Evolutionary conservation across 345 rosid genomes (phyloP), one percentile per base, ranked within the genome.

Genomic region (Eucalyptus camaldulensis): DNA sequence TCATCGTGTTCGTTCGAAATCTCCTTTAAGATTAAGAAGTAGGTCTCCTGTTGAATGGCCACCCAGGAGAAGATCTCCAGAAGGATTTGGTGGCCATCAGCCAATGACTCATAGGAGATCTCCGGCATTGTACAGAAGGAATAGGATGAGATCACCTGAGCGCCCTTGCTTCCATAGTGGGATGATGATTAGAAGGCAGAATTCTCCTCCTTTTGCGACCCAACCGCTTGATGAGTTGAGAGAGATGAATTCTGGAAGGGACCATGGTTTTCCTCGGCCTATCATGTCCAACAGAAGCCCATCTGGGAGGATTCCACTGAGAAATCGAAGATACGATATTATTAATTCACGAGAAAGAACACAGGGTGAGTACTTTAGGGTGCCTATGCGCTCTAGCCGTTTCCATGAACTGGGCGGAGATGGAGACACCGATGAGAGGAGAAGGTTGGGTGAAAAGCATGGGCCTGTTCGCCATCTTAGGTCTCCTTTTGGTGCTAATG

Each of bases 41-140:
- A 93, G 94, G 80, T 93, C 97, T 87, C 95, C 96, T 83, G 94
- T 94, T 94, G 92, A 94, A 76, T 95, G 98, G 95, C 91, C 95
- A 90, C 92, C 94, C 27, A 92, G 96, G 94, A 94, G 96, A 92
- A 94, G 98, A 89, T 91, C 99, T 47, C 96, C 95, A 17, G 96
- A 95, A 88, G 96, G 92, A 7, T 95, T 94, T 91, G 93, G 90
- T 92, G 96, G 96, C 85, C 93, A 92, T 86, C 88, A 93, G 86
- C 97, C 95, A 43, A 93, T 96, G 91, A 90, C 93, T 89, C 92
- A 90, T 91, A 93, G 92, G 88, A 93, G 96, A 86, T 95, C 98
- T 56, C 94, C 98, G 86, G 95, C 96, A 88, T 90, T 93, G 89
- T 95, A 91, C 91, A 91, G 96, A 92, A 92, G 90, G 93, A 96